Conservation (phyloP, 257 asterid genomes). For the Plectranthus barbatus region DNA sequence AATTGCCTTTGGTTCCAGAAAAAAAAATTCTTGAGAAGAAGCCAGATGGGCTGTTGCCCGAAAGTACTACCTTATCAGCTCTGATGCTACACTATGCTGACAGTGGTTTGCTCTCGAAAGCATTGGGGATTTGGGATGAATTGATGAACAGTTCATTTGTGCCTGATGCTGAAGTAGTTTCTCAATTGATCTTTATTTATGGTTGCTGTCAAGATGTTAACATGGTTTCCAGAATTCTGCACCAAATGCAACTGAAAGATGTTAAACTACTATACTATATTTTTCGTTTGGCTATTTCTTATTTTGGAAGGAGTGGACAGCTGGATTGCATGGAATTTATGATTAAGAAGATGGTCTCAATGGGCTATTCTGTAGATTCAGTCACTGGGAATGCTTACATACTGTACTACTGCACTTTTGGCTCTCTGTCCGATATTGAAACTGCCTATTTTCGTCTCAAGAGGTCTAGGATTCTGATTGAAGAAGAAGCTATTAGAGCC, state of each 20-base stretch:
- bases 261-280: conserved; percentile 25
- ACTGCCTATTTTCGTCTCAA: conserved; percentile 65
- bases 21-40: conserved; percentile 17
- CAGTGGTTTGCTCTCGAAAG: conserved; percentile 38
- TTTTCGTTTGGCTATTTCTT: conserved; percentile 36
- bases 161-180: conserved; percentile 40
- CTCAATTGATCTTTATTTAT: conserved; percentile 39
- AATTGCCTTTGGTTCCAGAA: conserved; percentile 21
- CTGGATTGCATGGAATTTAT: conserved; percentile 64
- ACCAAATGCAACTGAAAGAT: conserved; percentile 38
- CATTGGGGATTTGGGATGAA: conserved; percentile 52
- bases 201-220: conserved; percentile 37
- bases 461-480: conserved; percentile 76
- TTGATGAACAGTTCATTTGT: conserved; percentile 45
- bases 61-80: conserved; percentile 30
- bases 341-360: conserved; percentile 58
- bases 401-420: conserved; percentile 46
- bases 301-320: conserved; percentile 65
- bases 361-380: conserved; percentile 66
- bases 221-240: conserved; percentile 39
- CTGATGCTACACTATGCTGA: conserved; percentile 40
- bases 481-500: conserved; percentile 80
- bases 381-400: conserved; percentile 71
- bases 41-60: conserved; percentile 17
- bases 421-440: conserved; percentile 62